Evolutionary conservation across 73 alveolate genomes (phyloP).

Genomic region (Paramecium bursaria): DNA sequence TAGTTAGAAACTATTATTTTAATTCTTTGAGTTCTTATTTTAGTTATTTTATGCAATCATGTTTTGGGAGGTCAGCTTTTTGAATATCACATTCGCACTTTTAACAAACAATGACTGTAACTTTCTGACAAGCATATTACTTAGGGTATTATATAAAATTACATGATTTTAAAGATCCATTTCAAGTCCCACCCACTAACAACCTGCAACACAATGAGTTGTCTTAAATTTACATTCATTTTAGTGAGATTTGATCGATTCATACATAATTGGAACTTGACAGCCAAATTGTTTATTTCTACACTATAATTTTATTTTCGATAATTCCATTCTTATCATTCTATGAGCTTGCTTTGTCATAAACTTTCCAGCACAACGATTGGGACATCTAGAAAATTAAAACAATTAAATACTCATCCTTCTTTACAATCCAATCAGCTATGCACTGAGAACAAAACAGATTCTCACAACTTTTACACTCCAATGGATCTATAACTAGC

Average conservation of each 20-base stretch:
- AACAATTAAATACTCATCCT: slow-evolving; percentile 36
- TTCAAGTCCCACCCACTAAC: slow-evolving; percentile 33
- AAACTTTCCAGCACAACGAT: neutral
- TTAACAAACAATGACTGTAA: neutral
- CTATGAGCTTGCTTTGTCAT: slow-evolving; percentile 26
- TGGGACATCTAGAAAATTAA: slow-evolving; percentile 23
- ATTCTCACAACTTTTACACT: slow-evolving; percentile 29
- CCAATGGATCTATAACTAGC: slow-evolving; percentile 23
- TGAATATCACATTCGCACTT: neutral
- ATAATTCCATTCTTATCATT: slow-evolving; percentile 22
- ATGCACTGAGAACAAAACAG: slow-evolving; percentile 59
- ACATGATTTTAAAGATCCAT: neutral
- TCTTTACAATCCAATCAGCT: slow-evolving; percentile 8
- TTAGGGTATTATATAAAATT: neutral
- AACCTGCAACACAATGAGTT: neutral
- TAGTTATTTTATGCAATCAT: slow-evolving; percentile 1
- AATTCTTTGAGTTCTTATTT: neutral
- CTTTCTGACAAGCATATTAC: slow-evolving; percentile 6
- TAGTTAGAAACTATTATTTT: neutral
- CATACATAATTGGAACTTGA: neutral
- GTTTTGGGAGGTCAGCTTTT: neutral
- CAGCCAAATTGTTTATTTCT: slow-evolving; percentile 10
- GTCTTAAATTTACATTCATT: slow-evolving; percentile 24
- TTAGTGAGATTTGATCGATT: neutral
- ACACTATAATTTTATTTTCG: slow-evolving; percentile 3